phyloP scores from a whole-genome alignment of 768 basidiomycete genomes.

The Gymnopilus dilepis region DNA sequence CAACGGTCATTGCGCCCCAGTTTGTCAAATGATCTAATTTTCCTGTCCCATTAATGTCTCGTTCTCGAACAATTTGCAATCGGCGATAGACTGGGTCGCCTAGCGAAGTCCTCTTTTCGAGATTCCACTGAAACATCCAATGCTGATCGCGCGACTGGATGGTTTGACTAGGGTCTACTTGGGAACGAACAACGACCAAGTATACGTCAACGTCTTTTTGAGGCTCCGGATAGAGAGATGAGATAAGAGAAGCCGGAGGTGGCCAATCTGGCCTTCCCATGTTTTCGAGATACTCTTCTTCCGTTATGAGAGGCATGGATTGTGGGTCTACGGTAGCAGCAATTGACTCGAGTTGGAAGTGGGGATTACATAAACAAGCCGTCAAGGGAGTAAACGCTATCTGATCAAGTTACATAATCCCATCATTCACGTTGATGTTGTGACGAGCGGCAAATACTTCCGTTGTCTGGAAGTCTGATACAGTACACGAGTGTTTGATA shows the following conservation, averaged over 20 bases:
- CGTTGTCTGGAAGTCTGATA: no score
- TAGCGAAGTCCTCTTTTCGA: background rate
- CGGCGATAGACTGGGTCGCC: background rate
- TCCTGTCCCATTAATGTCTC: background rate
- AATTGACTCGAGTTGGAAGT: no score
- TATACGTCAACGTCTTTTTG: background rate
- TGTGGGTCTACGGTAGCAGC: no score
- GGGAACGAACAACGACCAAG: background rate
- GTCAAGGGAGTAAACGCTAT: no score
- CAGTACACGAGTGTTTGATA: no score
- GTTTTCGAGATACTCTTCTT: background rate
- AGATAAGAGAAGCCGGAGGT: background rate
- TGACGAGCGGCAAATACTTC: no score
- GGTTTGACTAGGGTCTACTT: background rate
- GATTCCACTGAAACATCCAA: constrained; percentile 6
- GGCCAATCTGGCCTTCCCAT: constrained; percentile 6
- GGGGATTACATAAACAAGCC: no score
- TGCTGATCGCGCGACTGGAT: constrained; percentile 1
- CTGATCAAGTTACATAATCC: no score
- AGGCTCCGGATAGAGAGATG: constrained; percentile 7
- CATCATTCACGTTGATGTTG: no score
- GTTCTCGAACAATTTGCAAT: constrained; percentile 2
- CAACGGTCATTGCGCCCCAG: background rate
- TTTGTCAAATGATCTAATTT: constrained; percentile 2
- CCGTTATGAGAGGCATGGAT: background rate